phyloP scores from a whole-genome alignment of 176 grass and related monocot genomes.

The Secale cereale region DNA sequence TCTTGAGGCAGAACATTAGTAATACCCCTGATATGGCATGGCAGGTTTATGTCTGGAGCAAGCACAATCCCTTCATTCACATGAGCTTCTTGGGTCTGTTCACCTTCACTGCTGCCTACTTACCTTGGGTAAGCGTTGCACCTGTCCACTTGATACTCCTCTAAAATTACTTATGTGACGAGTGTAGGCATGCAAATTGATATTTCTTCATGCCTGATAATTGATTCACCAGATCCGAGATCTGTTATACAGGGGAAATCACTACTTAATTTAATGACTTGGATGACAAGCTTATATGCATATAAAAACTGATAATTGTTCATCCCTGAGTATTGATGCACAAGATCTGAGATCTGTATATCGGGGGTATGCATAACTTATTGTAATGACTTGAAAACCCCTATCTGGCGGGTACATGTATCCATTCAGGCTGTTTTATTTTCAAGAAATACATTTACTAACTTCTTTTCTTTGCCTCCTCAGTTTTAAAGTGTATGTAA shows the following conservation, averaged over 20 bases:
- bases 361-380: neutral
- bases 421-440: neutral
- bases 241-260: neutral
- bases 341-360: neutral
- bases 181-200: neutral
- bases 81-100: constrained; percentile 99
- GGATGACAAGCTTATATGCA: neutral
- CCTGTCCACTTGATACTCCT: neutral
- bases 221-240: constrained; percentile 1
- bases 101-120: constrained; percentile 96
- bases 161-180: constrained; percentile 8
- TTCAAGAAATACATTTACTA: neutral
- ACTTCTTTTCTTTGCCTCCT: neutral
- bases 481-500: neutral
- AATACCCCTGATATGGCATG: constrained; percentile 16
- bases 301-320: neutral
- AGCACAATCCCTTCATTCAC: constrained; percentile 95
- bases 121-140: constrained; percentile 71
- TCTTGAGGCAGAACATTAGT: neutral
- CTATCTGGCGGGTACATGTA: neutral
- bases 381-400: neutral
- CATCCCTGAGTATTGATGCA: neutral
- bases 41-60: constrained; percentile 99
- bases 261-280: neutral
- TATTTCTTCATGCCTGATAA: neutral